A percentile compares a stretch with the other conserved stretches of the same genome.
These are phyloP conservation scores for Tetrapisispora arboricola DNA, from an alignment of 805 yeast species.

Conservation along the genomic window DNA sequence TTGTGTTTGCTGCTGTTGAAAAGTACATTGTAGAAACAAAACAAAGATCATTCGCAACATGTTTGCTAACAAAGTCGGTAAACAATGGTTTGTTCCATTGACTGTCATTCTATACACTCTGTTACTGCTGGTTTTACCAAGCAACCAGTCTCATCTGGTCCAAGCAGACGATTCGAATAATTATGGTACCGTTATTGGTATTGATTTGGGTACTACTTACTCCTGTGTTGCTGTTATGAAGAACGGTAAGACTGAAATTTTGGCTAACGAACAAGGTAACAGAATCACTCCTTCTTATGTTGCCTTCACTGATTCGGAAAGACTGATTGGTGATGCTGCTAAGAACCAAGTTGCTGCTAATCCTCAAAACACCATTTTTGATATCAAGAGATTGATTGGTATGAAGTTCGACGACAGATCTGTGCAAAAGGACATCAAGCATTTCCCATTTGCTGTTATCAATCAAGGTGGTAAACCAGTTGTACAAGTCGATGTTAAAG, in stretches of 20 bases:
- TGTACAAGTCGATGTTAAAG: slow-evolving; percentile 63
- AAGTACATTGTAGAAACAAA: no score
- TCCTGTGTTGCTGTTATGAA: slow-evolving; percentile 90
- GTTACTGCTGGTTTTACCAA: slow-evolving; percentile 24
- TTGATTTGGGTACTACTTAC: slow-evolving; percentile 95
- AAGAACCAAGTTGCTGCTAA: slow-evolving; percentile 91
- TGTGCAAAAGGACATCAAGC: slow-evolving; percentile 74
- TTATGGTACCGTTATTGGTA: slow-evolving; percentile 73
- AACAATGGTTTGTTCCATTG: slow-evolving; percentile 40
- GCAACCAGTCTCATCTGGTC: slow-evolving; percentile 24
- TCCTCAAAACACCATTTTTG: slow-evolving; percentile 78
- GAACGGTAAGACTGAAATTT: slow-evolving; percentile 80
- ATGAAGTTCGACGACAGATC: slow-evolving; percentile 65
- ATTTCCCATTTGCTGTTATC: slow-evolving; percentile 64
- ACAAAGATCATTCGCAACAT: no score
- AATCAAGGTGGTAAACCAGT: slow-evolving; percentile 74
- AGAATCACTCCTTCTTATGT: slow-evolving; percentile 94
- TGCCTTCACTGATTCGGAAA: slow-evolving; percentile 84
- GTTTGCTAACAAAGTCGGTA: not conserved
- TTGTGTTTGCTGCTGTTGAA: no score
- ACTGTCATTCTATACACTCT: slow-evolving; percentile 26
- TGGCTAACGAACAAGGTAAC: slow-evolving; percentile 95
- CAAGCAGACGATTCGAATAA: slow-evolving; percentile 34
- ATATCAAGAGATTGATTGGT: slow-evolving; percentile 87
- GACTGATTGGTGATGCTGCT: slow-evolving; percentile 93